Percentiles rank a stretch among this genome's conserved stretches.
Conservation (phyloP, 352 stramenopile genomes). For the Globisporangium irregulare region DNA sequence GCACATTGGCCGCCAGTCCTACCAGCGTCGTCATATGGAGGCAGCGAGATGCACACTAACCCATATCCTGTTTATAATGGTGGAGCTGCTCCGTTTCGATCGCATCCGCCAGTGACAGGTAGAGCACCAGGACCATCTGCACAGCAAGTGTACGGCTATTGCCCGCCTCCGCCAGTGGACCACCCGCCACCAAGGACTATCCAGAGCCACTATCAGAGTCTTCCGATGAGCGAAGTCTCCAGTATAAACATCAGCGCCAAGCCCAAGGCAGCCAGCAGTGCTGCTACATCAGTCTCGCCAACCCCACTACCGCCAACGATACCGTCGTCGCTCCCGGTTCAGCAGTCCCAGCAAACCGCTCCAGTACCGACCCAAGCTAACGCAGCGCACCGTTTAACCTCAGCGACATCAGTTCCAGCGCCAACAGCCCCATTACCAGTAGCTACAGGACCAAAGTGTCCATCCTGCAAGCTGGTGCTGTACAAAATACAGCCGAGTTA, state of each 20-base stretch:
- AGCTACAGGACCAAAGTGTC: background rate
- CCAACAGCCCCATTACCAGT: background rate
- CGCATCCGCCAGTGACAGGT: background rate
- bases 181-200: background rate
- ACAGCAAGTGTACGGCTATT: background rate
- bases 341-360: background rate
- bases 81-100: background rate
- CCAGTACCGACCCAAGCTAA: background rate
- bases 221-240: background rate
- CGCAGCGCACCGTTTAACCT: background rate
- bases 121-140: background rate
- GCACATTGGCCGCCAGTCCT: background rate
- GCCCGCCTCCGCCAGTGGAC: constrained; percentile 1
- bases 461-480: background rate
- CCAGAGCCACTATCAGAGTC: background rate
- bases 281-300: background rate
- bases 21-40: background rate
- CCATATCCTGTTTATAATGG: too few species aligned
- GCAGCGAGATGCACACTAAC: background rate
- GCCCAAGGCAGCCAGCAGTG: background rate
- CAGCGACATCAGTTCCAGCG: too few species aligned
- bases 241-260: background rate
- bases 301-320: background rate
- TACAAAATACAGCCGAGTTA: background rate
- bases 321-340: background rate